These are phyloP conservation scores for Fomitopsis serialis DNA, from an alignment of 768 basidiomycete genomes.

Conservation along the genomic window DNA sequence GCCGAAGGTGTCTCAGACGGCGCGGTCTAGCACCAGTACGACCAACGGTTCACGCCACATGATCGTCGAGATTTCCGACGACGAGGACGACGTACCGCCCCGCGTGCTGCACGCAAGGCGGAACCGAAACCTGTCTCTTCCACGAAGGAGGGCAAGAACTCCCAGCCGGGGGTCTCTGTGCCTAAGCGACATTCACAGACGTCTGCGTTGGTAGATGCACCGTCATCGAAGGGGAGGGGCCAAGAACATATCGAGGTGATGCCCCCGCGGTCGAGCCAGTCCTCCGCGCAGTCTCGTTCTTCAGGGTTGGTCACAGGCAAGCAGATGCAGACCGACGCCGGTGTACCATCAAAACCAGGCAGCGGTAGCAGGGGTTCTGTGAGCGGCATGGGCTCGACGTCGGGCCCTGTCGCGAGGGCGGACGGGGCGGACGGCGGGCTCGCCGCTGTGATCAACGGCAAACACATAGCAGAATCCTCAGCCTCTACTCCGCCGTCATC, in stretches of 20 bases:
- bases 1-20: background rate
- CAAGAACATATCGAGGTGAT: too few relatives aligned
- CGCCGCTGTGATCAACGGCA: background rate
- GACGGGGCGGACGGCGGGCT: too few relatives aligned
- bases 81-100: slow-evolving; percentile 4
- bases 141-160: background rate
- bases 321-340: background rate
- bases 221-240: too few relatives aligned
- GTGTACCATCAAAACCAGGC: background rate
- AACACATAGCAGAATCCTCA: background rate
- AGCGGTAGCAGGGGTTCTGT: too few relatives aligned
- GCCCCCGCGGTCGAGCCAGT: too few relatives aligned
- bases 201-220: too few relatives aligned
- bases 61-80: slow-evolving; percentile 16
- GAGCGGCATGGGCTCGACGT: too few relatives aligned
- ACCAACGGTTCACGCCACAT: background rate
- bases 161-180: slow-evolving; percentile 8
- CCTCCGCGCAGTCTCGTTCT: background rate
- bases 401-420: too few relatives aligned
- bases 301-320: background rate
- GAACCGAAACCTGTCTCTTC: too few relatives aligned
- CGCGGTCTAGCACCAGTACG: background rate
- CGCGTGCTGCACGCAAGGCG: background rate
- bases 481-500: background rate
- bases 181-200: too few relatives aligned